phyloP scores from a whole-genome alignment of 352 stramenopile genomes.

The Phytophthora melonis region DNA sequence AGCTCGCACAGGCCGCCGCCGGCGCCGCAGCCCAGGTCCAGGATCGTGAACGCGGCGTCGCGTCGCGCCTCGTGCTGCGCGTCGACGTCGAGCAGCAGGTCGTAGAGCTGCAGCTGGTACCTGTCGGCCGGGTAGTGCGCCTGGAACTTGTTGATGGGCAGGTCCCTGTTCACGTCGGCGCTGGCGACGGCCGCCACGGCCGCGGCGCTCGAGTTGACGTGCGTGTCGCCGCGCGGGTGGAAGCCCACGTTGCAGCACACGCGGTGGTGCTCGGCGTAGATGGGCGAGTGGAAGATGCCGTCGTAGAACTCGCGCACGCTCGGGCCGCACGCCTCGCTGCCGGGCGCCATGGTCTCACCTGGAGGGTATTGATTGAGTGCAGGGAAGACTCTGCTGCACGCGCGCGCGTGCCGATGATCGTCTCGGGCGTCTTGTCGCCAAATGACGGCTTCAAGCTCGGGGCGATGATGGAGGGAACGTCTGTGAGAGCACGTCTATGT shows the following conservation, averaged over 20 bases:
- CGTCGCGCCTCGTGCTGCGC: constrained; percentile 31
- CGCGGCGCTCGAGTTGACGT: constrained; percentile 32
- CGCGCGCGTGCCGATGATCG: neutral
- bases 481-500: constrained; percentile 13
- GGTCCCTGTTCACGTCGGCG: constrained; percentile 18
- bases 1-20: constrained; percentile 72
- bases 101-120: constrained; percentile 70
- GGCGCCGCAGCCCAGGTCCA: constrained; percentile 74
- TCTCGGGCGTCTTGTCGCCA: constrained; percentile 16
- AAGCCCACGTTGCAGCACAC: constrained; percentile 81
- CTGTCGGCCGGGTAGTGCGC: constrained; percentile 44
- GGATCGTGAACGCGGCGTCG: constrained; percentile 46
- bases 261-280: constrained; percentile 71
- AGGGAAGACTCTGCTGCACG: neutral
- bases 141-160: constrained; percentile 40
- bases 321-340: constrained; percentile 21
- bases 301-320: constrained; percentile 82
- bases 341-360: constrained; percentile 21
- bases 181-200: constrained; percentile 23
- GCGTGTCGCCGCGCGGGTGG: constrained; percentile 34
- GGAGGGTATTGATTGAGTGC: neutral
- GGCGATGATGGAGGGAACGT: constrained; percentile 1
- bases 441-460: constrained; percentile 33
- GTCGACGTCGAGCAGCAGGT: constrained; percentile 58
- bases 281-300: constrained; percentile 74